Evolutionary conservation across 305 asterid genomes (phyloP), one percentile per base, ranked within the genome.

Genomic region (Plantago rigida): DNA sequence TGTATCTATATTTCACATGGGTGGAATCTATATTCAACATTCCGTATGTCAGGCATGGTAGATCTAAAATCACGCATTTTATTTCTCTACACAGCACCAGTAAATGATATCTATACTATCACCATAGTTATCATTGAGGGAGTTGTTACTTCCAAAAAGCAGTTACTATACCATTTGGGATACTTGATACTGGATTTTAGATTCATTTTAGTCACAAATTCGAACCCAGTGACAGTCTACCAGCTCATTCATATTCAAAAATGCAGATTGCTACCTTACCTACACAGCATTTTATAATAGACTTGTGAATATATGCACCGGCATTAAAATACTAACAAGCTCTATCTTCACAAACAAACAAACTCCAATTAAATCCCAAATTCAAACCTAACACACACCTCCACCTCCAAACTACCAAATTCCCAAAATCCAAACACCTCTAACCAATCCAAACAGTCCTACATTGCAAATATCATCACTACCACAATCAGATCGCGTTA

Each of bases 401-500:
- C 19, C 59, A 53, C 12, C 41, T 29, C 11, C 3, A 49, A 56
- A 54, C 10, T 4, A 24, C 5, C 12, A 54, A 14, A 47, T 31
- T 6, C 41, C 9, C 41, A 34, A 34, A 34, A 34, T 0, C 9
- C 1, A 17, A 17, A 34, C 41, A 34, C 41, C 41, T 34, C 7
- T 6, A 34, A 34, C 9, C 1, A 4, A 34, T 17, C 9, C 41
- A 4, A 34, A 34, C 41, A 34, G 7, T 34, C 41, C 59, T 26
- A 51, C 45, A 65, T 51, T 60, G 15, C 47, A 44, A 44, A 29
- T 49, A 36, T 60, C 36, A 8, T 34, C 66, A 54, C 39, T 29
- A 65, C 53, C 15, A 59, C 9, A 58, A 68, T 46, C 78, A 75
- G 86, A 80, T 80, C 81, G 76, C 65, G 19, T 17, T 17, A 65